Evolutionary conservation across 768 basidiomycete species (phyloP), one percentile per base, ranked within the genome.

Genomic region (Nidularia pulvinata): DNA sequence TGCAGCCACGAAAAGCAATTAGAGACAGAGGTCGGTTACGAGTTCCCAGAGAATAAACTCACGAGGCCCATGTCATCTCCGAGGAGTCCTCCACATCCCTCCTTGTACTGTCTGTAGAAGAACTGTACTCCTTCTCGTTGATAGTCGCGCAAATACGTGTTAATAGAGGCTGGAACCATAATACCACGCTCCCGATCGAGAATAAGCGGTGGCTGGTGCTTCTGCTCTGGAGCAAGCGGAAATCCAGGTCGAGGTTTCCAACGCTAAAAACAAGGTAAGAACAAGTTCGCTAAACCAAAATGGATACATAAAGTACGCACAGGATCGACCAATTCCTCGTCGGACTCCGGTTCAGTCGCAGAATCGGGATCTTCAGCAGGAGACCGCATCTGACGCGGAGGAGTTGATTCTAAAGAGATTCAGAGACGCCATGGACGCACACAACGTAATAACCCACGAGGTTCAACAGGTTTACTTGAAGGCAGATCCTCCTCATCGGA

Each of bases 61-160:
- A 86, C 85, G 56, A 88, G 74, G 58, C 93, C 96, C 96, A 98
- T 98, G 63, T 98, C 96, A 65, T 98, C 96, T 5, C 96, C 96
- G 4, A 98, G 78, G 9, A 98, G 65, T 0, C 89, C 95, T 0
- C 96, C 96, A 44, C 77, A 74, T 0, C 78, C 80, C 58, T 86
- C 73, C 32, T 75, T 68, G 64, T 89, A 97, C 46, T 86, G 79
- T 11, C 80, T 74, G 70, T 83, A 97, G 48, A 98, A 81, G 69
- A 98, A 98, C 42, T 75, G 68, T 10, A 90, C 83, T 6, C 96
- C 96, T 9, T 94, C 87, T 34, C 93, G 79, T 62, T 98, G 96
- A 62, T 98, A 98, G 34, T 86, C 84, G 51, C 95, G 86, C n/a
- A 98, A 75, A 65, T 87, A 92, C 0, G 86, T 85, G 67, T 95